phyloP scores from a whole-genome alignment of 2,329 filamentous ascomycete species.

The Aureobasidium sp. region DNA sequence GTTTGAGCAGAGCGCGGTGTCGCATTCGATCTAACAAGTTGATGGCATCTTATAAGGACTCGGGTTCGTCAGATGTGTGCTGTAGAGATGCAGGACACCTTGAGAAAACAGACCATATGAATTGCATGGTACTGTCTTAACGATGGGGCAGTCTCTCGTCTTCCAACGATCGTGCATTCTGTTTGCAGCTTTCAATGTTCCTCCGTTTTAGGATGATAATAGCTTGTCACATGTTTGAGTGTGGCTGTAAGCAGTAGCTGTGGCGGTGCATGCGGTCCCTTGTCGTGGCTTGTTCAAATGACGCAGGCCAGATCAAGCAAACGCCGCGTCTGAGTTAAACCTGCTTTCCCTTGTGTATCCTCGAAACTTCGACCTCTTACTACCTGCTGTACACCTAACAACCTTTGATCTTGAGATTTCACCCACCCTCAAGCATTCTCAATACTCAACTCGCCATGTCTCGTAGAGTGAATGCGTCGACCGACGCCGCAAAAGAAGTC shows the following conservation, averaged over 20 bases:
- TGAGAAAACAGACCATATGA: too few relatives aligned
- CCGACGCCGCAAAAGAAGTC: constrained; percentile 43
- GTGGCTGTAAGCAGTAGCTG: not conserved
- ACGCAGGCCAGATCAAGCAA: not conserved
- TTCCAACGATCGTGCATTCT: too few relatives aligned
- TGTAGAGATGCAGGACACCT: too few relatives aligned
- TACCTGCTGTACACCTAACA: not conserved
- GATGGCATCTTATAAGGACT: too few relatives aligned
- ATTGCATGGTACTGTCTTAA: too few relatives aligned
- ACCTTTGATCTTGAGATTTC: not conserved
- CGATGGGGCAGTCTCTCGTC: too few relatives aligned
- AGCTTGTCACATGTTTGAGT: not conserved
- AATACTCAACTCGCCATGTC: constrained; percentile 46
- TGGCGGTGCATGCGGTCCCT: not conserved
- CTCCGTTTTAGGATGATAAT: not conserved
- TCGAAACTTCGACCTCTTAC: not conserved
- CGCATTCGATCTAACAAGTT: too few relatives aligned
- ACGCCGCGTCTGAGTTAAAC: constrained; percentile 5
- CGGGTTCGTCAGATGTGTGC: too few relatives aligned
- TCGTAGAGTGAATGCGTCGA: constrained; percentile 51
- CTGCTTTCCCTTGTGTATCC: constrained; percentile 10
- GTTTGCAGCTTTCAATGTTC: too few relatives aligned
- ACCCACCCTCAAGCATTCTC: not conserved
- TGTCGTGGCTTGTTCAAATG: not conserved
- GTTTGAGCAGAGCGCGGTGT: too few relatives aligned